phyloP scores from a whole-genome alignment of 2,329 filamentous ascomycete genomes.

The Aspergillus pseudotamarii region DNA sequence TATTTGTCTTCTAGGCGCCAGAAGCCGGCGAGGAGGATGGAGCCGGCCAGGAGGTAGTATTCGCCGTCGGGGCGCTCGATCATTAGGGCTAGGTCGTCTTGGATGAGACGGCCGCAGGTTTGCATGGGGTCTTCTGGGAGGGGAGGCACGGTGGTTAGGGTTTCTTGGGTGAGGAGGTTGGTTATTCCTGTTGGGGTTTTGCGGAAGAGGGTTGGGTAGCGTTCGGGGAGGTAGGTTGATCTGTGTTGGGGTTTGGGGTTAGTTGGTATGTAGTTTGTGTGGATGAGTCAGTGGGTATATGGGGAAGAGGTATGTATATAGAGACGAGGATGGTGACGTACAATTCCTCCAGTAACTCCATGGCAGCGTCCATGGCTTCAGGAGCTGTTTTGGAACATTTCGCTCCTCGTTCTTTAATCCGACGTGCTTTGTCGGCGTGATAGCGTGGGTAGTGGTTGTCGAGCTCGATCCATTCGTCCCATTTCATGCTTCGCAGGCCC shows the following conservation, averaged over 20 bases:
- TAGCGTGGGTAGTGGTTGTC: slow-evolving; percentile 77
- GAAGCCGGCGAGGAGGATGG: slow-evolving; percentile 77
- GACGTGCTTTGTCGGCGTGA: slow-evolving; percentile 69
- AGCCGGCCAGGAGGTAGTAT: slow-evolving; percentile 78
- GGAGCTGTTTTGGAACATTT: slow-evolving; percentile 72
- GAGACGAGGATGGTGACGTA: slow-evolving; percentile 24
- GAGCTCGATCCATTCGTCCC: slow-evolving; percentile 78
- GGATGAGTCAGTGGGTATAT: neutral
- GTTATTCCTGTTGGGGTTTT: slow-evolving; percentile 66
- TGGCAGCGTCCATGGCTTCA: slow-evolving; percentile 69
- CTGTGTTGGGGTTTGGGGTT: slow-evolving; percentile 24
- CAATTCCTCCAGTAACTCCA: slow-evolving; percentile 77
- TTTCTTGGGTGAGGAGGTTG: slow-evolving; percentile 72
- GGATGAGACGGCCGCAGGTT: slow-evolving; percentile 70
- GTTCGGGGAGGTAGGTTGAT: slow-evolving; percentile 67
- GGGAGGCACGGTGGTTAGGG: slow-evolving; percentile 68
- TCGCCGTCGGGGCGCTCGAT: slow-evolving; percentile 74
- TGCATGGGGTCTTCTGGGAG: slow-evolving; percentile 78
- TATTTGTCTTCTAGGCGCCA: slow-evolving; percentile 82
- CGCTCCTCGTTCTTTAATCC: slow-evolving; percentile 66
- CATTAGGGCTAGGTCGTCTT: slow-evolving; percentile 86
- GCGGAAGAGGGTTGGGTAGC: slow-evolving; percentile 73
- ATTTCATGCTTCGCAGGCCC: slow-evolving; percentile 71
- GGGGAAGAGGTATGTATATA: neutral
- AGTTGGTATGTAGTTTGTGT: neutral